Conservation (phyloP, 441 rosid genomes). For the Pelargonium hybrid region DNA sequence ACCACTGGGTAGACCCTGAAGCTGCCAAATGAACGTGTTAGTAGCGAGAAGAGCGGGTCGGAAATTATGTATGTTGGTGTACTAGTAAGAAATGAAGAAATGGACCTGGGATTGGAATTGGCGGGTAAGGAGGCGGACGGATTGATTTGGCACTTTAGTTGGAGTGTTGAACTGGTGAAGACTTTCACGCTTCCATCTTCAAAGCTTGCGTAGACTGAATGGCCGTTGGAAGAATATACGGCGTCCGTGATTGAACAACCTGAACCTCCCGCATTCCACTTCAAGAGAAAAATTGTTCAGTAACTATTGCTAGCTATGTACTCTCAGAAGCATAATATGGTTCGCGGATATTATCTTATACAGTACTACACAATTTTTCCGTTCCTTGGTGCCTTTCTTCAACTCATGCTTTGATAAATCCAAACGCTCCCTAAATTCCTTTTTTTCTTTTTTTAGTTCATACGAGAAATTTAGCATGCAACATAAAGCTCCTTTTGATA, state of each 20-base stretch:
- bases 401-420: too few relatives aligned
- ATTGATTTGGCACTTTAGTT: slow-evolving; percentile 59
- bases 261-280: slow-evolving; percentile 29
- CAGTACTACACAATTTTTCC: too few relatives aligned
- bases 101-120: slow-evolving; percentile 39
- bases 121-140: slow-evolving; percentile 50
- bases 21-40: slow-evolving; percentile 20
- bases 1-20: slow-evolving; percentile 27
- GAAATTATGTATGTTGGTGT: background rate
- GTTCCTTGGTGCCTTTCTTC: too few relatives aligned
- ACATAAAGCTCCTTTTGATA: too few relatives aligned
- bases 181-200: slow-evolving; percentile 61
- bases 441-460: too few relatives aligned
- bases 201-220: slow-evolving; percentile 57
- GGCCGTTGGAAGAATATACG: slow-evolving; percentile 63
- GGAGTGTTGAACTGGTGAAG: slow-evolving; percentile 46
- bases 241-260: slow-evolving; percentile 67
- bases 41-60: background rate
- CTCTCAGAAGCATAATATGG: too few relatives aligned
- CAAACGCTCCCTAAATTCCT: too few relatives aligned
- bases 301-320: too few relatives aligned
- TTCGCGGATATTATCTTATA: too few relatives aligned
- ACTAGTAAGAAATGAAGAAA: background rate
- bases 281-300: background rate
- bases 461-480: too few relatives aligned